phyloP scores from a whole-genome alignment of 352 stramenopile genomes.

The Globisporangium solare region DNA sequence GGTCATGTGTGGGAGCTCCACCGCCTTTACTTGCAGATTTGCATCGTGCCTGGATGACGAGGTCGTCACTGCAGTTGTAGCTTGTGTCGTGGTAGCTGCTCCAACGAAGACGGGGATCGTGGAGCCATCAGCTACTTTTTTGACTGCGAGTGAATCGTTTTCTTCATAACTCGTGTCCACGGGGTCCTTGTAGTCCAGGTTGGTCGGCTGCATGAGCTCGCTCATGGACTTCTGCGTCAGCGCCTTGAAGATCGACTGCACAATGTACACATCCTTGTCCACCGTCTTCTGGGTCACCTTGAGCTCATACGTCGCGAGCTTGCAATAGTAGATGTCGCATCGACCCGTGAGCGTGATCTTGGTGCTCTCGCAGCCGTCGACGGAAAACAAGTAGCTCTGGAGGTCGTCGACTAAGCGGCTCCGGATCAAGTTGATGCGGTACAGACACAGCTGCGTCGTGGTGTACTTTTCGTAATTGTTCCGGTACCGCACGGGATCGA shows the following conservation, averaged over 20 bases:
- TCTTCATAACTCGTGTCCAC: background rate
- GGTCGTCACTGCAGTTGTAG: background rate
- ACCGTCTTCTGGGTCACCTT: conserved; percentile 28
- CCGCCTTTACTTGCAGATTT: no score
- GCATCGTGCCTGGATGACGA: background rate
- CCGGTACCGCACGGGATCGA: conserved; percentile 34
- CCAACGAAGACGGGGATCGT: background rate
- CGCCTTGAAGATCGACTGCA: conserved; percentile 37
- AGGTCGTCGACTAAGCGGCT: conserved; percentile 17
- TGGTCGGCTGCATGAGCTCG: conserved; percentile 27
- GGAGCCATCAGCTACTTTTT: background rate
- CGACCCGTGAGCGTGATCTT: conserved; percentile 25
- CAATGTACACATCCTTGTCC: conserved; percentile 24
- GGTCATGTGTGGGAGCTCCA: no score
- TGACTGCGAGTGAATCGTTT: background rate
- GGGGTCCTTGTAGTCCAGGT: conserved; percentile 22
- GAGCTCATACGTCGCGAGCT: conserved; percentile 40
- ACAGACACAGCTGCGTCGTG: conserved; percentile 30
- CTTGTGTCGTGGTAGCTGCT: background rate
- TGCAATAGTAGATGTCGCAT: conserved; percentile 42
- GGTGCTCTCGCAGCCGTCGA: conserved; percentile 29
- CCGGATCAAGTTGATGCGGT: conserved; percentile 34
- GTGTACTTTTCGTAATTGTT: conserved; percentile 32
- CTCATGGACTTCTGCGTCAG: conserved; percentile 27
- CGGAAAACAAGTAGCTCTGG: conserved; percentile 27